Base-by-base conservation (phyloP, 441 rosid species). In the Erysimum pusillum region DNA sequence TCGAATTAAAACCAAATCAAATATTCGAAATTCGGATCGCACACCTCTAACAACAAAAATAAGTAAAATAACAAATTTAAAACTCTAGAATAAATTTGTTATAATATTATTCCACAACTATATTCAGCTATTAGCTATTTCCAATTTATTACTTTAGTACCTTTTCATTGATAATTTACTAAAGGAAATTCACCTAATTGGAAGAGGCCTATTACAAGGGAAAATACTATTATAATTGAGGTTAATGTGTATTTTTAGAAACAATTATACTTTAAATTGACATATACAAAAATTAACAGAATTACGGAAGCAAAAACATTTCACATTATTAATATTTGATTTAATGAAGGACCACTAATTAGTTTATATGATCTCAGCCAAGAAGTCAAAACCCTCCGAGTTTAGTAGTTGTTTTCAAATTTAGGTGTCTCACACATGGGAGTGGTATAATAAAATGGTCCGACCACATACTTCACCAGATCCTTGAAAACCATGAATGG, bases 371-470 rank as follows among this genome's bases (percentile, higher is more conserved):
- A 71, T 41, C 39, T 68, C 41, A 42, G 54, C 59, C 61, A 53
- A 35, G 9, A 58, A 41, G 51, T 60, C 62, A 66, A 51, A 70
- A 34, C 52, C 74, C 31, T 45, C 52, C 28, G 34, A 52, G 9
- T 65, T 81, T 66, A 87, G 60, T 81, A 70, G 4, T 82, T 67
- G 45, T 12, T 25, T 34, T 63, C 70, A 49, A 39, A 22, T 74
- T 75, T 79, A 20, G 96, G 95, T 31, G 84, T 81, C 35, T 87
- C 89, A 69, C 96, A 94, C 92, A 88, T 87, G 1, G 92, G 92
- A 51, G 80, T 75, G 5, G 95, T 94, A 77, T 81, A 90, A 75
- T 80, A 94, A 66, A 94, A 85, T 6, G 90, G 87, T 0, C 80
- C 81, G 6, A 88, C 69, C 15, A 70, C 36, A 44, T 82, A 91